Conservation (phyloP, 805 yeast species). For the Teunomyces aglyptinius region DNA sequence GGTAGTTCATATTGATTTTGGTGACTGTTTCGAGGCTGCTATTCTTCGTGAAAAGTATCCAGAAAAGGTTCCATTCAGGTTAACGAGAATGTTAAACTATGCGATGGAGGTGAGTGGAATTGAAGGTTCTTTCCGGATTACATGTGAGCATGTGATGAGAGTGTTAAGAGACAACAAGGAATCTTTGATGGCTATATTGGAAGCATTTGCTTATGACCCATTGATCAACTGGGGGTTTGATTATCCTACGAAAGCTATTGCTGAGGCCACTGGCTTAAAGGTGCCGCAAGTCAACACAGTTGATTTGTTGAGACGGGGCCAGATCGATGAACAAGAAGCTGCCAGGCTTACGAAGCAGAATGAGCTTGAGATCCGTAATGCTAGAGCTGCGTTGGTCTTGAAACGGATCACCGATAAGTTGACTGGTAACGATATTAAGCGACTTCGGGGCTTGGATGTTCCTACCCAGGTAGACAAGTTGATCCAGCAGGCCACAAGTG, state of each 20-base stretch:
- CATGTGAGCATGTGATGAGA: conserved; percentile 96
- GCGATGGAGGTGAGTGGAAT: conserved; percentile 99
- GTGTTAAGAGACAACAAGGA: conserved; percentile 92
- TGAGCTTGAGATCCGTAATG: conserved; percentile 71
- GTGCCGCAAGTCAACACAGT: conserved; percentile 68
- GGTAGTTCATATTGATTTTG: conserved; percentile 96
- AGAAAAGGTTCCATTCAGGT: conserved; percentile 95
- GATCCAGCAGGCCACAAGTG: conserved; percentile 94
- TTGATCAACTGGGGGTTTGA: conserved; percentile 98
- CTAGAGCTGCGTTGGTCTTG: conserved; percentile 86
- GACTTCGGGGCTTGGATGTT: conserved; percentile 67
- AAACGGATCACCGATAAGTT: conserved; percentile 88
- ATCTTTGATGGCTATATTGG: conserved; percentile 95
- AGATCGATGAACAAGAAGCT: conserved; percentile 76
- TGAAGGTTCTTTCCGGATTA: conserved; percentile 94
- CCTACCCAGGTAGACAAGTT: conserved; percentile 90
- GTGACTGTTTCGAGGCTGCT: conserved; percentile 99
- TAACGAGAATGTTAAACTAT: conserved; percentile 93
- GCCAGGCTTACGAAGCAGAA: conserved; percentile 67
- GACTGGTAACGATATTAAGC: conserved; percentile 88
- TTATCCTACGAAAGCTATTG: conserved; percentile 75
- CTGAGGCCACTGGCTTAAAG: conserved; percentile 69
- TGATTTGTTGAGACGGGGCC: conserved; percentile 67
- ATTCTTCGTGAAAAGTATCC: conserved; percentile 95
- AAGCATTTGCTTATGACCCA: conserved; percentile 98